Base-by-base conservation (phyloP, 2,329 filamentous ascomycete genomes). In the Uncinocarpus reesii region DNA sequence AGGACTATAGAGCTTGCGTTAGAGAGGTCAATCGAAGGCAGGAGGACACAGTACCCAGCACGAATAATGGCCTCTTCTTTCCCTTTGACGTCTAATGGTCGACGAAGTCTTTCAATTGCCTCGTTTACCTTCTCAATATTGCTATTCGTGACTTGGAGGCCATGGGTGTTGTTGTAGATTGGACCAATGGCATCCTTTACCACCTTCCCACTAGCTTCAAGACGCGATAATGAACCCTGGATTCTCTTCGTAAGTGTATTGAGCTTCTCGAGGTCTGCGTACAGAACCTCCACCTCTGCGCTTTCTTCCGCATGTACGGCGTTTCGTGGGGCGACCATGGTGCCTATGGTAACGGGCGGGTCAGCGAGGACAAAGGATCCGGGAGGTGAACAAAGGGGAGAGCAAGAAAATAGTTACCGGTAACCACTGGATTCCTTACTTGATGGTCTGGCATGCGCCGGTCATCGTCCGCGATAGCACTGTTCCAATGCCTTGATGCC, bases 201-300 rank as follows among this genome's bases (percentile, higher is more conserved):
- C 52, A 84, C 89, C 68, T 88, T 87, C 15, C 90, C 92, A 46
- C 86, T 93, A 31, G 83, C 80, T 59, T 96, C 88, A 28, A 98
- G 74, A 48, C 89, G 79, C 31, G 80, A 78, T 56, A 95, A 76
- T 44, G 86, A 94, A 23, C 85, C 83, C 66, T 94, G 85, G 48
- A 98, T 95, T 73, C 94, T 95, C 72, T 92, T 95, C 26, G 88
- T 95, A 63, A 96, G 77, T 61, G 87, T 80, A 52, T 88, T 84
- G 57, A 93, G 93, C 76, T 95, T 96, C 58, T 93, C 87, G 53
- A 96, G 79, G 56, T 80, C 80, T 48, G 79, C 78, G 55, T 76
- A 77, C 20, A 83, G 66, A 47, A 82, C 79, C 63, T 82, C 79
- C 35, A 82, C 79, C 65, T 83, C 79, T 5, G 79, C 79, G 61